Evolutionary conservation across 495 filamentous ascomycete genomes (phyloP).

Genomic region (Lophium mytilinum): DNA sequence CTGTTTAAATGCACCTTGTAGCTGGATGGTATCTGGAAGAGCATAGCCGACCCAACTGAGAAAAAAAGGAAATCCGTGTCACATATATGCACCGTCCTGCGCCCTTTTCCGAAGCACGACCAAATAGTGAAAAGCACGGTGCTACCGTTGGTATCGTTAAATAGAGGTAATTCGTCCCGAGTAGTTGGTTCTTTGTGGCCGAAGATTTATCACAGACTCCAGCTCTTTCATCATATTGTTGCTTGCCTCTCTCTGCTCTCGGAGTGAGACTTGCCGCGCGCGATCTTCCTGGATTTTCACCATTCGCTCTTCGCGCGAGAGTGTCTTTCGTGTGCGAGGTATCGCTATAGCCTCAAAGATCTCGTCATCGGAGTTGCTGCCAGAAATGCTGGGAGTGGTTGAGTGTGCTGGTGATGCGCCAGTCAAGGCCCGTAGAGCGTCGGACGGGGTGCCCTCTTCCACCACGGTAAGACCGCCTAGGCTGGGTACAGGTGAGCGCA

Average conservation of each 20-base stretch:
- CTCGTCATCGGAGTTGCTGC: constrained; percentile 50
- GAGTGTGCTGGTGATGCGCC: constrained; percentile 46
- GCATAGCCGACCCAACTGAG: too few relatives aligned
- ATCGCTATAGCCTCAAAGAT: constrained; percentile 85
- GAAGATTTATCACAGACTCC: constrained; percentile 76
- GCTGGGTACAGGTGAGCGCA: constrained; percentile 70
- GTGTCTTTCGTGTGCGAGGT: constrained; percentile 53
- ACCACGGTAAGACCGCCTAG: constrained; percentile 79
- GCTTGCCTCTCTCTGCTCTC: constrained; percentile 68
- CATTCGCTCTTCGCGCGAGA: constrained; percentile 84
- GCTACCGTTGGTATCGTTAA: neutral
- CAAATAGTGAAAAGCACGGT: neutral
- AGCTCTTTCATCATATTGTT: constrained; percentile 86
- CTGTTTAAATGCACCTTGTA: too few relatives aligned
- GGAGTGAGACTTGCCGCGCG: constrained; percentile 53
- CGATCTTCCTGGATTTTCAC: constrained; percentile 84
- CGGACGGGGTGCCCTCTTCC: constrained; percentile 67
- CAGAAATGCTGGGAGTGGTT: constrained; percentile 37
- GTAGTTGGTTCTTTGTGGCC: constrained; percentile 41
- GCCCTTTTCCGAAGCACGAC: too few relatives aligned
- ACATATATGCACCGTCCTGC: too few relatives aligned
- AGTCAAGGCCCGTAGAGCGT: constrained; percentile 67
- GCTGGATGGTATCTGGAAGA: too few relatives aligned
- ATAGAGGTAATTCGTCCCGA: neutral
- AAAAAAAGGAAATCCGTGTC: too few relatives aligned